These are phyloP conservation scores for Amphibolis antarctica DNA, from an alignment of 106 monocot species.

Conservation along the genomic window DNA sequence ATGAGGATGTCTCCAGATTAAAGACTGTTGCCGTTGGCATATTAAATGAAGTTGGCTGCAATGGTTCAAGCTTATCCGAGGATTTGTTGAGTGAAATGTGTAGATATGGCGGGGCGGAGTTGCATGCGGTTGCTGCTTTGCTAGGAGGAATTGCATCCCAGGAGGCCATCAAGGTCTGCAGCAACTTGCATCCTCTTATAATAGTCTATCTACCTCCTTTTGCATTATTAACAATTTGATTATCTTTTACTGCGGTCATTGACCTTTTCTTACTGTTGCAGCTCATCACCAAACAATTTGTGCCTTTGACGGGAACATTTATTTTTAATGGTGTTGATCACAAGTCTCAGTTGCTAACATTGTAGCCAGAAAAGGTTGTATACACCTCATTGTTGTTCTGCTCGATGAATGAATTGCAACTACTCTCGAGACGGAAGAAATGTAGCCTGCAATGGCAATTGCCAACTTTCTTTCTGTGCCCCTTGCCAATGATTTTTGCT, in stretches of 20 bases:
- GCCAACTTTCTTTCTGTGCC: too few relatives aligned
- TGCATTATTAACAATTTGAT: neutral
- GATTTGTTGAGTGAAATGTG: constrained; percentile 85
- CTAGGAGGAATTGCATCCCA: constrained; percentile 89
- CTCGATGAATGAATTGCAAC: too few relatives aligned
- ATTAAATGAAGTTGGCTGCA: constrained; percentile 50
- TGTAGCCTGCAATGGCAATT: too few relatives aligned
- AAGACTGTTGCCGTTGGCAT: constrained; percentile 63
- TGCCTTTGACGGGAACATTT: constrained; percentile 64
- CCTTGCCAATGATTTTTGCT: too few relatives aligned
- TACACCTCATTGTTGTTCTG: too few relatives aligned
- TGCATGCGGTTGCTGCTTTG: constrained; percentile 78
- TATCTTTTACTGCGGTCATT: neutral
- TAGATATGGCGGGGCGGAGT: constrained; percentile 76
- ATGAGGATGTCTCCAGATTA: constrained; percentile 66
- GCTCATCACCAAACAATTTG: constrained; percentile 86
- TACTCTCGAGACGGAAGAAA: too few relatives aligned
- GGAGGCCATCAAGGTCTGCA: constrained; percentile 80
- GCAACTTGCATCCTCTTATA: neutral
- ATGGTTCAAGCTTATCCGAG: constrained; percentile 50
- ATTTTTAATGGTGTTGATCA: constrained; percentile 90
- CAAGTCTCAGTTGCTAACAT: constrained; percentile 61
- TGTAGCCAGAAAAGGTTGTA: constrained; percentile 17
- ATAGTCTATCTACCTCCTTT: neutral
- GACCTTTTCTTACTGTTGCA: constrained; percentile 15